These are phyloP conservation scores for carrot (Daucus carota) DNA, from an alignment of 129 eudicot genomes.

Conservation along the genomic window DH1_v3.0 NC_030384.2:34857501-34858000, in stretches of 20 bases:
- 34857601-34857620: neutral
- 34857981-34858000: conserved; percentile 98
- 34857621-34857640: neutral
- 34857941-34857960: conserved; percentile 41
- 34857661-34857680: neutral
- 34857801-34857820: neutral
- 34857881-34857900: neutral
- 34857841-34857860: neutral
- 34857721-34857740: no score
- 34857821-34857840: neutral
- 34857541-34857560: neutral
- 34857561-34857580: neutral
- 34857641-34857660: neutral
- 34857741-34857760: neutral
- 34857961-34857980: conserved; percentile 79
- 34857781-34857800: neutral
- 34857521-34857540: no score
- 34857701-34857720: neutral
- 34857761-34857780: no score
- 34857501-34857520: no score
- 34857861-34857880: neutral
- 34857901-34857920: neutral
- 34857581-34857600: neutral
- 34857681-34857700: neutral
- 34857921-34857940: neutral